A percentile compares a stretch with the other conserved stretches of the same genome.
Evolutionary conservation across 2,329 filamentous ascomycete species (phyloP).

Genomic region (Colletotrichum musae): DNA sequence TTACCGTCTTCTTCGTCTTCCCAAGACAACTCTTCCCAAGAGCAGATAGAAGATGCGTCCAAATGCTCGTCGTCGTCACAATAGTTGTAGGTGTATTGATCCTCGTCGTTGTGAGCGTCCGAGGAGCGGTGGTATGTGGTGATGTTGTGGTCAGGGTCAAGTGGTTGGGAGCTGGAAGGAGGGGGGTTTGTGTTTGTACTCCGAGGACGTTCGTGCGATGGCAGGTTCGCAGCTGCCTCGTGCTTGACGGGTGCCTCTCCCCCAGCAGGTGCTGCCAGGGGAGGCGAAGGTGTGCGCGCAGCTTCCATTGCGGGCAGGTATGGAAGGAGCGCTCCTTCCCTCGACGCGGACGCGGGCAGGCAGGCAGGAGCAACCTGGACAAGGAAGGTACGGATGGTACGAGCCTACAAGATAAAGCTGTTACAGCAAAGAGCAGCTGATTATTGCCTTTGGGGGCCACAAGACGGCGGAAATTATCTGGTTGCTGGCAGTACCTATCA

Average conservation of each 20-base stretch:
- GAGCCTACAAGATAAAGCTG: constrained; percentile 4
- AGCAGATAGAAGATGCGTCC: constrained; percentile 39
- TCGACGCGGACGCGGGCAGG: background rate
- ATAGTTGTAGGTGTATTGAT: constrained; percentile 35
- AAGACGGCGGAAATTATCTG: constrained; percentile 23
- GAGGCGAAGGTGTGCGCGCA: constrained; percentile 18
- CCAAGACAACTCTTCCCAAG: constrained; percentile 9
- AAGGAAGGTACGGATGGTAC: constrained; percentile 1
- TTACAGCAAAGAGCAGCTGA: constrained; percentile 3
- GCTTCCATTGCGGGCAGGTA: constrained; percentile 35
- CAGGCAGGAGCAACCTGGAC: constrained; percentile 10
- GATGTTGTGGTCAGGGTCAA: constrained; percentile 26
- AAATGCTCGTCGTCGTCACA: constrained; percentile 37
- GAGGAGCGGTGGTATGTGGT: constrained; percentile 29
- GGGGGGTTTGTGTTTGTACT: constrained; percentile 33
- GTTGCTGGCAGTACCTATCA: constrained; percentile 2
- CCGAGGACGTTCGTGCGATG: constrained; percentile 29
- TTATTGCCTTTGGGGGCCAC: constrained; percentile 17
- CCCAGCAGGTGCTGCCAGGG: constrained; percentile 36
- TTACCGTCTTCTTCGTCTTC: constrained; percentile 39
- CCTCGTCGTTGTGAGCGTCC: constrained; percentile 29
- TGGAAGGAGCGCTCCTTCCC: background rate
- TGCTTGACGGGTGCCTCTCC: constrained; percentile 28
- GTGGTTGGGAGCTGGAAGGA: constrained; percentile 26
- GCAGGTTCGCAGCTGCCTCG: constrained; percentile 25